phyloP scores from a whole-genome alignment of 1,139 yeast species.

The Taphrina pruni region DNA sequence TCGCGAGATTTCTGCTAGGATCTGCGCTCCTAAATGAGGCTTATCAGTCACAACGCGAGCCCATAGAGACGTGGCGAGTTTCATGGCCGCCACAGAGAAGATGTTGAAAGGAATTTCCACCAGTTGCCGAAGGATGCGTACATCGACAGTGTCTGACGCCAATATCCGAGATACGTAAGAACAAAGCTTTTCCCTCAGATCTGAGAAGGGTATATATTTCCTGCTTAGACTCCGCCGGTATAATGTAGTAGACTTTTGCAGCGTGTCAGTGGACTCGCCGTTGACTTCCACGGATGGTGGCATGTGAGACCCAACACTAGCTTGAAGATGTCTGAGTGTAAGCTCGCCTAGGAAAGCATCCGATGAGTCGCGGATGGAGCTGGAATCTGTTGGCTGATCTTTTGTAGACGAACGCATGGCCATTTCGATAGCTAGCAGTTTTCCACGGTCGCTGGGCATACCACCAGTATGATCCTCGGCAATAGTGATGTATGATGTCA shows the following conservation, averaged over 20 bases:
- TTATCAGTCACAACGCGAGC: slow-evolving; percentile 76
- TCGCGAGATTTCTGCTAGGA: slow-evolving; percentile 70
- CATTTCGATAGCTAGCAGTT: slow-evolving; percentile 24
- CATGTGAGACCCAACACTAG: neutral
- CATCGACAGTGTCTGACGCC: slow-evolving; percentile 34
- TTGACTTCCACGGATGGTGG: neutral
- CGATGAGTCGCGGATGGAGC: slow-evolving; percentile 18
- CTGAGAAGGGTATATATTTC: slow-evolving; percentile 44
- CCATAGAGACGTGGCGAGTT: slow-evolving; percentile 78
- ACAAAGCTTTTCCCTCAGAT: slow-evolving; percentile 45
- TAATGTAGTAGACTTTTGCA: slow-evolving; percentile 8
- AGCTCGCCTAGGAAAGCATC: slow-evolving; percentile 35
- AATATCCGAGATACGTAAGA: slow-evolving; percentile 46
- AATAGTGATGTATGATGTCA: slow-evolving; percentile 21
- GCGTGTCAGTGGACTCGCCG: neutral
- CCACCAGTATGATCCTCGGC: slow-evolving; percentile 20
- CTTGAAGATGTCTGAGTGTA: slow-evolving; percentile 28
- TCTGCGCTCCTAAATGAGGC: slow-evolving; percentile 61
- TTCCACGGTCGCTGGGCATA: slow-evolving; percentile 22
- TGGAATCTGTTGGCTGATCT: slow-evolving; percentile 21
- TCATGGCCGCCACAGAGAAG: slow-evolving; percentile 67
- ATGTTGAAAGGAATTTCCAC: slow-evolving; percentile 74
- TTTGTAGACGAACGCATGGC: slow-evolving; percentile 18
- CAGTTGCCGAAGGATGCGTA: slow-evolving; percentile 49
- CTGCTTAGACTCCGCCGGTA: slow-evolving; percentile 25